Base-by-base conservation (phyloP, 1,284 basidiomycete genomes). In the Coniferiporia sulphurascens region DNA sequence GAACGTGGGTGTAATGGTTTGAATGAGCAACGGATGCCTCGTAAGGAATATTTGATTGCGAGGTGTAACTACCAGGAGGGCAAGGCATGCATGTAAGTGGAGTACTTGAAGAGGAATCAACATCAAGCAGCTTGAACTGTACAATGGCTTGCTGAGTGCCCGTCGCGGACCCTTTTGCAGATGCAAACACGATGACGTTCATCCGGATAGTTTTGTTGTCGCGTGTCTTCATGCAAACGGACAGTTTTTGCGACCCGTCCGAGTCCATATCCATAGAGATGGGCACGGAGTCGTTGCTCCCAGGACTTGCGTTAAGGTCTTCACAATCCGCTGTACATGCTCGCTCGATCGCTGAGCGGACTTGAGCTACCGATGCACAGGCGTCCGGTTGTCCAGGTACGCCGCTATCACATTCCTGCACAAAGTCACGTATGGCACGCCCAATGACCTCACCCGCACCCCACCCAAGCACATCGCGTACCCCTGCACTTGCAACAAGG, bases 381-480 rank as follows among this genome's bases (percentile, higher is more conserved):
- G 3, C 15, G 17, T 21, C 17, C 3, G 44, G 17, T 9, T 15
- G 38, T 8, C 15, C 38, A 61, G 55, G 59, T 52, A 64, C 69
- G 17, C 17, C 12, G 17, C 17, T 12, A 32, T 22, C 22, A 17
- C 19, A 3, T 38, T 70, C 73, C 43, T 67, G 67, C 51, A 78
- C 63, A 63, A 91, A 74, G 65, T 84, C 76, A 66, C 76, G 75
- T 56, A 91, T 69, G 50, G 78, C 77, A 71, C 83, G 79, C 61
- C 89, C 89, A 58, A 90, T 78, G 41, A 91, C 72, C 68, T 91
- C 89, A 50, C 82, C 80, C 5, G 83, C 77, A 56, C 82, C 79
- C 80, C 86, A 89, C 44, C 87, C 86, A 7, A 89, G 76, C 2
- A 89, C 74, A 50, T 80, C 77, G 56, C 74, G 71, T 51, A 83